Evolutionary conservation across 116 monocot species (phyloP).

Genomic region (Trichopus zeylanicus): DNA sequence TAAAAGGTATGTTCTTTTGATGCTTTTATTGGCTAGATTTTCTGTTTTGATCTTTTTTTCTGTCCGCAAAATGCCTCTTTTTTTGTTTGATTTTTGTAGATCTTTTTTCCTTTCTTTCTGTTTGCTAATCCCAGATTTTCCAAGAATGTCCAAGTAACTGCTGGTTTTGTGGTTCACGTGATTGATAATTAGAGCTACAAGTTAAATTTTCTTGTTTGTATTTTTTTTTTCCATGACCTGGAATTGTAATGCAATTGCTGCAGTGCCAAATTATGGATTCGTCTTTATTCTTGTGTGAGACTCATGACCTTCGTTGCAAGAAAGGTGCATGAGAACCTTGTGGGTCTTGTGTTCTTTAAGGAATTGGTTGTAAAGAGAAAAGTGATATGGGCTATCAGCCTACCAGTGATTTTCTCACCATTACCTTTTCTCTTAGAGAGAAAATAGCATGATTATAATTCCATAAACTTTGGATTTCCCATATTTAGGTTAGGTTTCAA

Average conservation of each 20-base stretch:
- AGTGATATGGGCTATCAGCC: background rate
- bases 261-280: background rate
- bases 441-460: background rate
- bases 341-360: background rate
- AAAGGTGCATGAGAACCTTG: background rate
- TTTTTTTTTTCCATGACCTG: background rate
- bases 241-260: background rate
- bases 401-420: background rate
- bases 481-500: too few relatives aligned
- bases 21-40: background rate
- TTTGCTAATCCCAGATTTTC: too few relatives aligned
- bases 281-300: background rate
- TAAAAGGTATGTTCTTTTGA: background rate
- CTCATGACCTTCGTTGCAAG: background rate
- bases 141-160: too few relatives aligned
- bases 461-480: background rate
- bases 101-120: background rate
- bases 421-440: background rate
- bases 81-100: background rate
- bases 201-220: background rate
- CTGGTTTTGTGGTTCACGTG: too few relatives aligned
- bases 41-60: too few relatives aligned
- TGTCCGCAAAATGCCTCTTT: background rate
- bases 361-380: slow-evolving; percentile 2
- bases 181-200: too few relatives aligned